Percentiles rank a stretch among this genome's conserved stretches.
These are phyloP conservation scores for Penicillium verhagenii DNA, from an alignment of 495 filamentous ascomycete genomes.

Conservation along the genomic window DNA sequence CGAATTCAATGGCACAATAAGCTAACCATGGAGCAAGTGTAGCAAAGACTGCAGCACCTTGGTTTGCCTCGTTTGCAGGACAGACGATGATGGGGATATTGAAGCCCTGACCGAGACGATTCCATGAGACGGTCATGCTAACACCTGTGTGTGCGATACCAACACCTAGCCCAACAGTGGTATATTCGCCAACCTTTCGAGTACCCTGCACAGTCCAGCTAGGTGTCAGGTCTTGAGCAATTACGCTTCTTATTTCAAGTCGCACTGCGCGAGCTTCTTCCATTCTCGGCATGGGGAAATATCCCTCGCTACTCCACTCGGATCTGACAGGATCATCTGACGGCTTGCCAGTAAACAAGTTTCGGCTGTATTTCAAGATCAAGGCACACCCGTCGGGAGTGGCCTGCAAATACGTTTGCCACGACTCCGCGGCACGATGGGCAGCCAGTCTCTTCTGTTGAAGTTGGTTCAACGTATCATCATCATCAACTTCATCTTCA, in stretches of 20 bases:
- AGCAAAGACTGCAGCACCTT: conserved; percentile 37
- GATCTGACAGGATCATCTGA: conserved; percentile 31
- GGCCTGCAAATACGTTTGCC: conserved; percentile 29
- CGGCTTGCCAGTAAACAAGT: conserved; percentile 41
- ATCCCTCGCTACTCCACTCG: conserved; percentile 45
- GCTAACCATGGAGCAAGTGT: conserved; percentile 47
- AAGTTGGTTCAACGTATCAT: conserved; percentile 18
- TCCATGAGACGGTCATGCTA: conserved; percentile 41
- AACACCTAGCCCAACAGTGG: conserved; percentile 41
- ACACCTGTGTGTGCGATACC: conserved; percentile 36
- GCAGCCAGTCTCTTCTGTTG: conserved; percentile 19
- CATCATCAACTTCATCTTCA: conserved; percentile 29
- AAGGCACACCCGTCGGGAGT: conserved; percentile 29
- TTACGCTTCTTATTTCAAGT: conserved; percentile 26
- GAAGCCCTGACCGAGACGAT: conserved; percentile 41
- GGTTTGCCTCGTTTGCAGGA: conserved; percentile 34
- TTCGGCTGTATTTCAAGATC: conserved; percentile 38
- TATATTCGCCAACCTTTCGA: conserved; percentile 39
- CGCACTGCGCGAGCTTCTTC: conserved; percentile 37
- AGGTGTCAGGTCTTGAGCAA: conserved; percentile 25
- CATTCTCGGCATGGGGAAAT: conserved; percentile 32
- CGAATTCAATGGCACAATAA: conserved; percentile 51
- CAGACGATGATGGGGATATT: conserved; percentile 41
- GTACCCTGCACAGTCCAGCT: conserved; percentile 39
- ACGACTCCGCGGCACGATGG: conserved; percentile 32